phyloP scores from a whole-genome alignment of 2,329 filamentous ascomycete genomes.

The Cucurbitaria berberidis region DNA sequence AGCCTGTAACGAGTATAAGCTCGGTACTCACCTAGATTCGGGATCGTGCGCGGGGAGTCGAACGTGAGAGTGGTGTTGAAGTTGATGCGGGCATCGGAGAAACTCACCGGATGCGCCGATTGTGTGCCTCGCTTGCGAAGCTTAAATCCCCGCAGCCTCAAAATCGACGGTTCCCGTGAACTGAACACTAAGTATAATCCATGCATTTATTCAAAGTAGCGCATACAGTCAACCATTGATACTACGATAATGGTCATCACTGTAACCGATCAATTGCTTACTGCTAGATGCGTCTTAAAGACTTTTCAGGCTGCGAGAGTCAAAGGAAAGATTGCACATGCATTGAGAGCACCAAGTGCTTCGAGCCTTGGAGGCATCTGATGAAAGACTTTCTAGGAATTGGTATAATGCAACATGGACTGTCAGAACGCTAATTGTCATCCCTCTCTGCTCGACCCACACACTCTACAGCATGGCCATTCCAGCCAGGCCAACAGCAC shows the following conservation, averaged over 20 bases:
- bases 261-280: background rate
- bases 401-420: background rate
- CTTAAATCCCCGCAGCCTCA: slow-evolving; percentile 20
- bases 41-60: slow-evolving; percentile 34
- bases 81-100: slow-evolving; percentile 32
- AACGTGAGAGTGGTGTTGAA: slow-evolving; percentile 29
- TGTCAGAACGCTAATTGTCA: background rate
- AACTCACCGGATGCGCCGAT: slow-evolving; percentile 31
- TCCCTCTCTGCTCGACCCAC: background rate
- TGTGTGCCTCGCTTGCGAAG: slow-evolving; percentile 32
- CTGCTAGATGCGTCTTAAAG: background rate
- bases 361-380: background rate
- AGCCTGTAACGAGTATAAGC: slow-evolving; percentile 11
- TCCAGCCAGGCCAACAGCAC: slow-evolving; percentile 43
- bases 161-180: too few relatives aligned
- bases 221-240: background rate
- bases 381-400: background rate
- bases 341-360: background rate
- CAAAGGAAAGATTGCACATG: background rate
- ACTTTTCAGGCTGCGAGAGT: background rate
- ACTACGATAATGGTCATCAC: background rate
- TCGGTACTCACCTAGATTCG: slow-evolving; percentile 33
- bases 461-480: slow-evolving; percentile 33
- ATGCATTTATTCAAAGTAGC: background rate
- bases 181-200: too few relatives aligned